Evolutionary conservation across 2,329 filamentous ascomycete genomes (phyloP).

Genomic region (Epichloe elymi): DNA sequence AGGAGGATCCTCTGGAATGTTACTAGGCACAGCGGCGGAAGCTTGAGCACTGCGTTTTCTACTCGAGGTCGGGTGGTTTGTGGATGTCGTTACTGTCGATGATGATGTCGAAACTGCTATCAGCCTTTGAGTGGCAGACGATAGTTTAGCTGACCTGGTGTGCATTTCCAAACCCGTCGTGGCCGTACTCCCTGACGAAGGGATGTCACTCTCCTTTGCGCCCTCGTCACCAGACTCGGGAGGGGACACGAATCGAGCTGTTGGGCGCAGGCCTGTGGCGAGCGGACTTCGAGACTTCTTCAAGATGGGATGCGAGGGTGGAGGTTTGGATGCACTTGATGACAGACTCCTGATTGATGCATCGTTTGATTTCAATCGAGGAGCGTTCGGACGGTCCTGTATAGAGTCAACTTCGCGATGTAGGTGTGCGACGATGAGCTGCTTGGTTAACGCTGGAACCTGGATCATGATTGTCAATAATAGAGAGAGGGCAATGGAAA

Average conservation of each 20-base stretch:
- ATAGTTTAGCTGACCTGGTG: constrained; percentile 13
- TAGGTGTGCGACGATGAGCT: constrained; percentile 15
- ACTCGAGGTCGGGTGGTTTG: constrained; percentile 31
- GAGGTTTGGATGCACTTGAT: constrained; percentile 30
- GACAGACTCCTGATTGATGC: constrained; percentile 17
- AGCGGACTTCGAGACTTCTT: constrained; percentile 46
- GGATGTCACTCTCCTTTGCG: constrained; percentile 18
- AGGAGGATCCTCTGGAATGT: not conserved
- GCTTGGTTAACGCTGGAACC: constrained; percentile 17
- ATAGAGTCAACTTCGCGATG: constrained; percentile 6
- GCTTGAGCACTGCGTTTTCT: constrained; percentile 36
- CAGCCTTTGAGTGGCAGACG: constrained; percentile 23
- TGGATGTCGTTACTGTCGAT: constrained; percentile 10
- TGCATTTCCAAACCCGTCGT: constrained; percentile 19
- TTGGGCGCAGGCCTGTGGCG: constrained; percentile 39
- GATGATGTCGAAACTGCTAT: constrained; percentile 29
- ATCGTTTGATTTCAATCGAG: constrained; percentile 10
- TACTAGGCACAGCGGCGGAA: constrained; percentile 15
- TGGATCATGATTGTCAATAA: constrained; percentile 5
- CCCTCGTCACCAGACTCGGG: constrained; percentile 33
- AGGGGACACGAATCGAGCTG: constrained; percentile 46
- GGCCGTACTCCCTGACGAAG: constrained; percentile 28
- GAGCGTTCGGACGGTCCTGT: constrained; percentile 7
- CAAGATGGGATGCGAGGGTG: constrained; percentile 42
- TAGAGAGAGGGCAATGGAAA: not conserved